Conservation (phyloP, 495 filamentous ascomycete species). For the Parathielavia appendiculata region DNA sequence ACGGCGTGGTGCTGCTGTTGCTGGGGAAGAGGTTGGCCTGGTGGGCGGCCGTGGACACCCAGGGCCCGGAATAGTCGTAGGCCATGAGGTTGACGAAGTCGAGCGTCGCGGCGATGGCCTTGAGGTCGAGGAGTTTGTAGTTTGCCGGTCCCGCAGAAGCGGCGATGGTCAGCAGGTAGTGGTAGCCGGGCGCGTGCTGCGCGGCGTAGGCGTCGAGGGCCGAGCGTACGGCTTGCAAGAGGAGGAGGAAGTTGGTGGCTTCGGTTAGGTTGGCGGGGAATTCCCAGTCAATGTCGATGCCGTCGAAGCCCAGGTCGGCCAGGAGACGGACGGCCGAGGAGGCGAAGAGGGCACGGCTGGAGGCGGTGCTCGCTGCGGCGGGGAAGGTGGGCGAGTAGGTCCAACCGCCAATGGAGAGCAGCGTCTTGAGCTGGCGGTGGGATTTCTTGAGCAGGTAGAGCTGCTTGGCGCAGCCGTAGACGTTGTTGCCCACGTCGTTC, state of each 20-base stretch:
- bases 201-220: slow-evolving; percentile 61
- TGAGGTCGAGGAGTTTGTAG: slow-evolving; percentile 62
- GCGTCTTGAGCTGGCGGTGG: slow-evolving; percentile 78
- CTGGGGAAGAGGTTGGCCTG: slow-evolving; percentile 66
- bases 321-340: slow-evolving; percentile 57
- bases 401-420: slow-evolving; percentile 88
- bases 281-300: slow-evolving; percentile 48
- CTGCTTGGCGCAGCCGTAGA: slow-evolving; percentile 83
- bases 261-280: slow-evolving; percentile 55
- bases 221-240: slow-evolving; percentile 60
- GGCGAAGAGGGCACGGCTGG: slow-evolving; percentile 59
- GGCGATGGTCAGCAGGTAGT: slow-evolving; percentile 75
- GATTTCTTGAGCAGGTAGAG: slow-evolving; percentile 78
- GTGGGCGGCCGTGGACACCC: slow-evolving; percentile 61
- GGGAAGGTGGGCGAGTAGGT: slow-evolving; percentile 79
- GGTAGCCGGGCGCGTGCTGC: slow-evolving; percentile 42
- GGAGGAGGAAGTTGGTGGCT: slow-evolving; percentile 64
- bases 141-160: slow-evolving; percentile 54
- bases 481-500: slow-evolving; percentile 53
- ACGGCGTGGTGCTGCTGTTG: slow-evolving; percentile 57
- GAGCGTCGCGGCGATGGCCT: slow-evolving; percentile 59
- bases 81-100: slow-evolving; percentile 89
- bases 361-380: slow-evolving; percentile 54
- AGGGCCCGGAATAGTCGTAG: slow-evolving; percentile 68
- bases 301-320: slow-evolving; percentile 53